These are phyloP conservation scores for Saccharomyces cerevisiae DNA, from an alignment of 805 yeast species.

Conservation along the genomic window DNA sequence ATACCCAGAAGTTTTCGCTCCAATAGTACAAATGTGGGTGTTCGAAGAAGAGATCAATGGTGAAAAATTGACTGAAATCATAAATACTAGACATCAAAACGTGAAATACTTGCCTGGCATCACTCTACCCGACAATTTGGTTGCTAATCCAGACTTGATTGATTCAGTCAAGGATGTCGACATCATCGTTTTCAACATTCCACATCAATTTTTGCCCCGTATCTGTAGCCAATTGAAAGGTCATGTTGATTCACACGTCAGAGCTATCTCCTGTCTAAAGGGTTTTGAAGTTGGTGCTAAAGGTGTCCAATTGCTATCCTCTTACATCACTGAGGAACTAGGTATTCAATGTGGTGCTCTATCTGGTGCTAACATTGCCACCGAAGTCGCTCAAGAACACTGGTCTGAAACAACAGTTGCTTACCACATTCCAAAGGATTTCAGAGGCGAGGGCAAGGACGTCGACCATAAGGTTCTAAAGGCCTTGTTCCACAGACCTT, in stretches of 20 bases:
- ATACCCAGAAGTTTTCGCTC: slow-evolving; percentile 63
- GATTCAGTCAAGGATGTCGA: slow-evolving; percentile 76
- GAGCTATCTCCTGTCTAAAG: slow-evolving; percentile 93
- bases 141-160: slow-evolving; percentile 78
- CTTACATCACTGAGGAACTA: slow-evolving; percentile 67
- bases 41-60: slow-evolving; percentile 79
- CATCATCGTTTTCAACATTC: slow-evolving; percentile 85
- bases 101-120: slow-evolving; percentile 91
- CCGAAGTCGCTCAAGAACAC: slow-evolving; percentile 89
- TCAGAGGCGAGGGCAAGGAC: slow-evolving; percentile 37
- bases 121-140: slow-evolving; percentile 73
- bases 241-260: slow-evolving; percentile 54
- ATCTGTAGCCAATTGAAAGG: slow-evolving; percentile 73
- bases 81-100: slow-evolving; percentile 85
- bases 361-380: slow-evolving; percentile 95
- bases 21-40: slow-evolving; percentile 92
- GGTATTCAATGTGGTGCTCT: slow-evolving; percentile 92
- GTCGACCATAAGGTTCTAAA: slow-evolving; percentile 66
- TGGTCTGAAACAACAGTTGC: slow-evolving; percentile 99
- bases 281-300: slow-evolving; percentile 83
- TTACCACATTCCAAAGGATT: slow-evolving; percentile 63
- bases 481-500: slow-evolving; percentile 89
- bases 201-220: slow-evolving; percentile 87
- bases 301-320: slow-evolving; percentile 78
- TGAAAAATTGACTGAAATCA: slow-evolving; percentile 75